Percentiles rank a stretch among this genome's conserved stretches.
phyloP scores from a whole-genome alignment of 768 basidiomycete species.

The Panaeolus papilionaceus region DNA sequence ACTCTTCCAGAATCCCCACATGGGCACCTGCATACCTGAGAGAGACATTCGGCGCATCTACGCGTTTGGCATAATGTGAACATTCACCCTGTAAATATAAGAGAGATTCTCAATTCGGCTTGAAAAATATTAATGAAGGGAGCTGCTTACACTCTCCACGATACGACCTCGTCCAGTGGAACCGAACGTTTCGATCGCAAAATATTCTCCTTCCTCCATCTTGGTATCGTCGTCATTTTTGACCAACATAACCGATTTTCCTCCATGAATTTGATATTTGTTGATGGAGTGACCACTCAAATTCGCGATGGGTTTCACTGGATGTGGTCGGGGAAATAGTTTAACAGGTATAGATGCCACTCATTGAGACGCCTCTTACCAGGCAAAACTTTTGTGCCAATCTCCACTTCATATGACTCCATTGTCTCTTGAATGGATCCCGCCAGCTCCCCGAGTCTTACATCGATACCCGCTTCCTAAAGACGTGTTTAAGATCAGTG shows the following conservation, averaged over 20 bases:
- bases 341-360: not conserved
- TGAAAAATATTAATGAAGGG: not conserved
- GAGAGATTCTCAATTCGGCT: not conserved
- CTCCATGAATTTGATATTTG: slow-evolving; percentile 91
- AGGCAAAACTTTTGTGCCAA: slow-evolving; percentile 82
- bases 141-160: slow-evolving; percentile 69
- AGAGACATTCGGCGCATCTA: slow-evolving; percentile 73
- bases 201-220: slow-evolving; percentile 99
- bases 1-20: not conserved
- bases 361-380: slow-evolving; percentile 49
- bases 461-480: slow-evolving; percentile 97
- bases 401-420: slow-evolving; percentile 97
- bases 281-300: slow-evolving; percentile 95
- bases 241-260: slow-evolving; percentile 90
- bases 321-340: slow-evolving; percentile 15
- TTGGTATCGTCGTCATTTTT: slow-evolving; percentile 90
- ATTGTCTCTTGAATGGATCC: slow-evolving; percentile 96
- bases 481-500: slow-evolving; percentile 11
- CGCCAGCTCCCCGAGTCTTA: slow-evolving; percentile 90
- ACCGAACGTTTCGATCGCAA: slow-evolving; percentile 98
- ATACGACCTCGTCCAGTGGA: slow-evolving; percentile 93
- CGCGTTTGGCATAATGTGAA: slow-evolving; percentile 87
- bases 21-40: slow-evolving; percentile 60
- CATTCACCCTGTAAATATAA: slow-evolving; percentile 74
- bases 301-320: slow-evolving; percentile 94